Conservation (phyloP, 139 green algal genomes). For the Chlorella sp. region DNA sequence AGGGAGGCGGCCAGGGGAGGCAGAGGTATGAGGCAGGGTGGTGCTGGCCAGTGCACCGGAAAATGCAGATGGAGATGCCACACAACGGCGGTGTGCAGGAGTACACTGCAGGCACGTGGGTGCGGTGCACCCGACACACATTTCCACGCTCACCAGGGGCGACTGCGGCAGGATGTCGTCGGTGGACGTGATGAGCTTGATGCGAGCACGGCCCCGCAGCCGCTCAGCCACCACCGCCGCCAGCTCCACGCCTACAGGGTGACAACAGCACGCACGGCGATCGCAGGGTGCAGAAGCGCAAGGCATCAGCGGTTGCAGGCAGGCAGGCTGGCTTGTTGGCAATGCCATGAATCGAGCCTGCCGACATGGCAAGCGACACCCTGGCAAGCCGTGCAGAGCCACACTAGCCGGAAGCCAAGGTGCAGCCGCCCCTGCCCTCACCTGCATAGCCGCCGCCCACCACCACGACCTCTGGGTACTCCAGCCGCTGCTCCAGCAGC, state of each 20-base stretch:
- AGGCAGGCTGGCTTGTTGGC: too few relatives aligned
- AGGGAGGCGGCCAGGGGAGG: neutral
- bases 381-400: too few relatives aligned
- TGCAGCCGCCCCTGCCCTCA: too few relatives aligned
- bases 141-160: neutral
- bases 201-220: constrained; percentile 51
- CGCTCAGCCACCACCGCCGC: constrained; percentile 79
- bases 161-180: constrained; percentile 72
- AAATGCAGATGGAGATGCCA: too few relatives aligned
- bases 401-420: too few relatives aligned
- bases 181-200: constrained; percentile 76
- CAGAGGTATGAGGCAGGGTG: neutral
- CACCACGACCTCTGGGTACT: constrained; percentile 61
- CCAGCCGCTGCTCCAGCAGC: constrained; percentile 9
- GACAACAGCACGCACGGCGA: too few relatives aligned
- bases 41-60: too few relatives aligned
- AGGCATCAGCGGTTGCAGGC: too few relatives aligned
- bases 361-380: too few relatives aligned
- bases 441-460: constrained; percentile 89
- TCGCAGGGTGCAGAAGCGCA: too few relatives aligned
- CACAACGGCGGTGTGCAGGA: too few relatives aligned
- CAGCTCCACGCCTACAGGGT: constrained; percentile 85
- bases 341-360: too few relatives aligned
- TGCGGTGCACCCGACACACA: neutral
- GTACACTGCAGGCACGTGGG: neutral